phyloP scores from a whole-genome alignment of 2,329 filamentous ascomycete genomes.

The Cladobotryum mycophilum region DNA sequence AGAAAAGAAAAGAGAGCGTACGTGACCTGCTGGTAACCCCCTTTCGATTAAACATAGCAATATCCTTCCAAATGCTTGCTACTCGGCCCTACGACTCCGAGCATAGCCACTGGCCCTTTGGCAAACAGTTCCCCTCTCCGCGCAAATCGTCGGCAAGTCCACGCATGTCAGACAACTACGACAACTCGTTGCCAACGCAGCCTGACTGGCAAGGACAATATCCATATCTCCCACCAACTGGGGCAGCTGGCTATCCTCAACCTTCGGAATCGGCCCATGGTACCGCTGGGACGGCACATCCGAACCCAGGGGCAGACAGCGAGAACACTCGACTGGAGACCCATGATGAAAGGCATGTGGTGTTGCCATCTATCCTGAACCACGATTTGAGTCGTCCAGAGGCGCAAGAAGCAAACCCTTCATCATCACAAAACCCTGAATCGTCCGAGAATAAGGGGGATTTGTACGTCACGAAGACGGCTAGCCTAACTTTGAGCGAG shows the following conservation, averaged over 20 bases:
- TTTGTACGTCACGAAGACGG: constrained; percentile 4
- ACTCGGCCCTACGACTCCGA: constrained; percentile 48
- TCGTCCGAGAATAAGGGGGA: constrained; percentile 7
- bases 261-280: constrained; percentile 37
- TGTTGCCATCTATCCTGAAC: constrained; percentile 30
- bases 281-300: constrained; percentile 12
- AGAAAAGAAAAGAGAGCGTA: neutral
- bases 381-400: constrained; percentile 35
- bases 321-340: constrained; percentile 50
- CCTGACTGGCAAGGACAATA: constrained; percentile 53
- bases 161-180: constrained; percentile 54
- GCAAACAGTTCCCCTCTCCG: constrained; percentile 44
- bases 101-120: constrained; percentile 49
- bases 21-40: constrained; percentile 1
- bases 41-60: neutral
- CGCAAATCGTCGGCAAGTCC: constrained; percentile 38
- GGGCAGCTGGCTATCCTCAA: constrained; percentile 39
- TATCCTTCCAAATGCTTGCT: constrained; percentile 47
- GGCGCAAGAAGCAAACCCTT: constrained; percentile 34
- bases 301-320: constrained; percentile 28
- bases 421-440: constrained; percentile 19
- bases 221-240: constrained; percentile 41
- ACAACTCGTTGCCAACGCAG: constrained; percentile 46
- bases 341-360: constrained; percentile 54
- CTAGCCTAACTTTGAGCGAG: constrained; percentile 4